Percentiles rank a stretch among this genome's conserved stretches.
phyloP scores from a whole-genome alignment of 2,329 filamentous ascomycete genomes.

The Exophiala bonariae region DNA sequence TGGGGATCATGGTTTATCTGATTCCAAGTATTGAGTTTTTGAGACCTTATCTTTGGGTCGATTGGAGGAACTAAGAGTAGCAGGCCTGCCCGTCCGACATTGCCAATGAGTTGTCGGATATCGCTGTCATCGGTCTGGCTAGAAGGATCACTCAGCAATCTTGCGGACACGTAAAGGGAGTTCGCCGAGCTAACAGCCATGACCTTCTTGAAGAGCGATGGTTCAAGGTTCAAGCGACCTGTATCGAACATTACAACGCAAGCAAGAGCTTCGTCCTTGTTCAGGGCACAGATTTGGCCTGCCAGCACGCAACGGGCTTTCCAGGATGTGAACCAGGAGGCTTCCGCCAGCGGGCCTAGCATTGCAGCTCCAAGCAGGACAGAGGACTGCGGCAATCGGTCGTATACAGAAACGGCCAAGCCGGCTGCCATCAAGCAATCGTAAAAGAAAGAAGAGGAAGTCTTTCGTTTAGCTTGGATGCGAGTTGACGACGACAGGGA shows the following conservation, averaged over 20 bases:
- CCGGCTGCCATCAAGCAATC: no score
- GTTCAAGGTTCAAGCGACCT: slow-evolving; percentile 21
- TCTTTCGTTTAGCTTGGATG: no score
- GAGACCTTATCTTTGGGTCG: slow-evolving; percentile 3
- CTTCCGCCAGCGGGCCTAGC: no score
- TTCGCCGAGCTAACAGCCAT: slow-evolving; percentile 30
- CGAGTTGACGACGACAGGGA: no score
- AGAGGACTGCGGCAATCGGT: no score
- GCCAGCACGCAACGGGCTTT: no score
- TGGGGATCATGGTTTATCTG: slow-evolving; percentile 3
- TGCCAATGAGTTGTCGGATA: slow-evolving; percentile 28
- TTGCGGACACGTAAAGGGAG: slow-evolving; percentile 27
- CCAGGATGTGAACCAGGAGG: no score
- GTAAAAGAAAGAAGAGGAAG: no score
- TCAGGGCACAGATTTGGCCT: no score
- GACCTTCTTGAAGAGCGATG: slow-evolving; percentile 14
- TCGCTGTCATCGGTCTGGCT: not conserved
- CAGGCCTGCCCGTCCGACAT: slow-evolving; percentile 22
- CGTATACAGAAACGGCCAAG: no score
- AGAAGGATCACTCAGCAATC: slow-evolving; percentile 27
- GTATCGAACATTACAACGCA: slow-evolving; percentile 31
- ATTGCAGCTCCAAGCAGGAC: no score
- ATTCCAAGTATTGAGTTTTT: slow-evolving; percentile 9
- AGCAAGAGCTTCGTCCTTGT: slow-evolving; percentile 22
- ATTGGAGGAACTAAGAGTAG: slow-evolving; percentile 18